Base-by-base conservation (phyloP, 352 stramenopile species). In the Plasmopara viticola region DNA sequence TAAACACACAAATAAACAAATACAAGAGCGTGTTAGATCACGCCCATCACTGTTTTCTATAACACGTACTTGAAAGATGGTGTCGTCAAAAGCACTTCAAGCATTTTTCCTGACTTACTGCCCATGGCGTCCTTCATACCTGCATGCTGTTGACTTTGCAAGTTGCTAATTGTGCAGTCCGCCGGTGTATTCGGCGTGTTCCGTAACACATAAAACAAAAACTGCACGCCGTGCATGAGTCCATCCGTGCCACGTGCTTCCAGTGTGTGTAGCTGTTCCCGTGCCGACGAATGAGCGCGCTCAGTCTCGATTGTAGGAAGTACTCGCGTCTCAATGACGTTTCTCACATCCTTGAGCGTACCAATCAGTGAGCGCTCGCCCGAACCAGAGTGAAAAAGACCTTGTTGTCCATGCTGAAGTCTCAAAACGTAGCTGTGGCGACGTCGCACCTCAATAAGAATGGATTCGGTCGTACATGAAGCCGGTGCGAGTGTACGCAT, bases 81-180 rank as follows among this genome's bases (percentile, higher is more conserved):
- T 4, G 83, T 91, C 10, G 72, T 88, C 6, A 94, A 67, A 39
- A 94, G 45, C 39, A 94, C 62, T 44, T 90, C 74, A 0, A 94
- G 73, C 80, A 94, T 89, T 45, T 94, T 70, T 6, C 82, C 82
- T 4, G 82, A 90, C 62, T 90, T 93, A 42, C 73, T 86, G 25
- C 82, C 63, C 82, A 93, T 90, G 17, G 79, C 82, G 49, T 93
- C 82, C 62, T 83, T 90, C 82, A 93, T 93, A 35, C 78, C 79
- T 15, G 74, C 65, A 54, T 93, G 82, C 44, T 93, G 82, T 57
- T 93, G 82, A 9, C 69, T 68, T 45, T 87, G 82, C 14, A 93
- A 48, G 53, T 90, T 90, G 43, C 72, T 88, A 55, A 93, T 93
- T 6, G 82, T 93, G 37, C 82, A 93, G 53, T 93, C 82, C 0